Percentiles rank a stretch among this genome's conserved stretches.
Conservation (phyloP, 2,329 filamentous ascomycete genomes). For the Magnaporthiopsis poae region DNA sequence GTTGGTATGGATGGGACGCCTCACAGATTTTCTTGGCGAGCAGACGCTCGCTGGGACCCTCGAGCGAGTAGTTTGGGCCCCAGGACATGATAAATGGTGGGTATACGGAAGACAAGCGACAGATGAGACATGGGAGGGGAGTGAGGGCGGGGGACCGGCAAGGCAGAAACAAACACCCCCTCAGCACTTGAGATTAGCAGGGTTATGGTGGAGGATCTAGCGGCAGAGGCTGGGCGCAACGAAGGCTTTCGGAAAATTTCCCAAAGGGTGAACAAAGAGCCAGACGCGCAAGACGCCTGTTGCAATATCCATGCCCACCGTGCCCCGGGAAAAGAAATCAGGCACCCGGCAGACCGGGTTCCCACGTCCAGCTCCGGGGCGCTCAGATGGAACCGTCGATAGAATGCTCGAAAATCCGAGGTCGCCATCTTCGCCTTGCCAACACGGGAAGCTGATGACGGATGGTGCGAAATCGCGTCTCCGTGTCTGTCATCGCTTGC, state of each 20-base stretch:
- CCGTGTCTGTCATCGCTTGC: not conserved
- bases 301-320: not conserved
- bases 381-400: not conserved
- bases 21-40: not conserved
- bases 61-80: too few species aligned
- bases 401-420: not conserved
- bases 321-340: not conserved
- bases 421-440: not conserved
- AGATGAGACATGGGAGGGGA: not conserved
- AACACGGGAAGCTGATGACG: not conserved
- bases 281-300: not conserved
- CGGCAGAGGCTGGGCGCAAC: not conserved
- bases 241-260: not conserved
- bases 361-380: too few species aligned
- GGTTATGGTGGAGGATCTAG: not conserved
- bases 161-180: not conserved
- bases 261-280: not conserved
- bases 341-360: not conserved
- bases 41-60: not conserved
- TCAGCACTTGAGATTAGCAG: not conserved
- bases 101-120: not conserved
- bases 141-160: not conserved
- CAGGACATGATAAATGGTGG: too few species aligned
- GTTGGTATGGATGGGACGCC: not conserved
- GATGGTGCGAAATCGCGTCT: not conserved